Conservation (phyloP, 768 basidiomycete genomes). For the Chlorophyllum brunneum region DNA sequence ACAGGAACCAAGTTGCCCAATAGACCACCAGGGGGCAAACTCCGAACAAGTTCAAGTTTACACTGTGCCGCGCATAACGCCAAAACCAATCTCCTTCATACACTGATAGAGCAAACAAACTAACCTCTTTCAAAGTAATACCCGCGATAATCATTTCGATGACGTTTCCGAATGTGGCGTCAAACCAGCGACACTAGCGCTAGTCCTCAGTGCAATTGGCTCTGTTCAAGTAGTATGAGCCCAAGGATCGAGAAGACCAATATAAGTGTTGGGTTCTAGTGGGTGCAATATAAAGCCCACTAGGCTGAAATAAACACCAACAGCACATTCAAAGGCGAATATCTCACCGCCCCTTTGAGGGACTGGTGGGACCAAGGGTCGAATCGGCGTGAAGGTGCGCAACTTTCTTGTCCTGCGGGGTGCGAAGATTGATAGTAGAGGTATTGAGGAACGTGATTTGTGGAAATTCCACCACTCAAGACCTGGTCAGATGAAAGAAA, state of each 20-base stretch:
- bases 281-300: conserved; percentile 43
- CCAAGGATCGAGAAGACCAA: conserved; percentile 47
- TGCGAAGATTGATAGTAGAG: not conserved
- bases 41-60: conserved; percentile 50
- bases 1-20: conserved; percentile 77
- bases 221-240: conserved; percentile 52
- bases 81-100: conserved; percentile 13
- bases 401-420: conserved; percentile 17
- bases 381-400: conserved; percentile 27
- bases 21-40: conserved; percentile 47
- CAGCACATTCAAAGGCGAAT: conserved; percentile 38
- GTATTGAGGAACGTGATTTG: too few species aligned
- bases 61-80: conserved; percentile 29
- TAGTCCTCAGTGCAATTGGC: conserved; percentile 45
- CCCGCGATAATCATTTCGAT: conserved; percentile 51
- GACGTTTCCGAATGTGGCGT: conserved; percentile 50
- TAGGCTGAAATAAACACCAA: conserved; percentile 48
- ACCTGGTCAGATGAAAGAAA: conserved; percentile 21
- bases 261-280: conserved; percentile 41
- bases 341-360: conserved; percentile 26
- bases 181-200: conserved; percentile 47
- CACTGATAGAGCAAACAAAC: not conserved
- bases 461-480: conserved; percentile 39
- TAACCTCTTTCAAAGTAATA: conserved; percentile 34
- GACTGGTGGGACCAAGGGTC: conserved; percentile 31